Base-by-base conservation (phyloP, 306 rosid genomes). In the apple (Malus domestica) region DNA sequence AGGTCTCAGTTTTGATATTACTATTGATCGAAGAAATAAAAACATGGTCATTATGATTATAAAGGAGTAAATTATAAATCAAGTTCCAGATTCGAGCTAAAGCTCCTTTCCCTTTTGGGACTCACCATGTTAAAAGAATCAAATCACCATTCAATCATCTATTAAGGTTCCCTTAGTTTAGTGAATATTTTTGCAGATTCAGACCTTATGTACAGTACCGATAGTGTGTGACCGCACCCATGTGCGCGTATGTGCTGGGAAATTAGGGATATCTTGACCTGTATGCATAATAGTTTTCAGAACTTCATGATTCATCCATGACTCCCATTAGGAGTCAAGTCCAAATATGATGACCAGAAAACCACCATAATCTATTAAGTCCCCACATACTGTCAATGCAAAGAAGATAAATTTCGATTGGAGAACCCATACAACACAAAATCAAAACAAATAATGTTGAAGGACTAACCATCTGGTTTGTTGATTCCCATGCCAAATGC, bases 401-500 rank as follows among this genome's bases (percentile, higher is more conserved):
- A 68, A 68, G 57, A 15, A 64, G 12, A 69, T 27, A 19, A 27
- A 23, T 58, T 38, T 57, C 42, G 19, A 40, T 58, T 20, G 10
- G 1, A 45, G 61, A 75, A 67, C 27, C 29, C 35, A 44, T n/a
- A 58, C 13, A 72, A 23, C 70, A 22, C 38, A 29, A 79, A 68
- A 38, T 58, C 15, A 46, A 71, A 70, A 76, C 49, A 5, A 27
- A 22, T 12, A 52, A 1, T 74, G 40, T 25, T 52, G 45, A 77
- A 72, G 76, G 67, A 87, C 98, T 87, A 84, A 94, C 96, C 98
- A 85, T 94, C 98, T 65, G 97, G 98, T 83, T 94, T 94, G 84
- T 94, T 94, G 90, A 94, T 94, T 85, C 98, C 98, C 98, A 92
- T 94, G 69, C 98, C 98, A 85, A 94, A 94, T 70, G 98, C 98